Conservation (phyloP, 305 asterid species). For the Fraxinus floribunda region DNA sequence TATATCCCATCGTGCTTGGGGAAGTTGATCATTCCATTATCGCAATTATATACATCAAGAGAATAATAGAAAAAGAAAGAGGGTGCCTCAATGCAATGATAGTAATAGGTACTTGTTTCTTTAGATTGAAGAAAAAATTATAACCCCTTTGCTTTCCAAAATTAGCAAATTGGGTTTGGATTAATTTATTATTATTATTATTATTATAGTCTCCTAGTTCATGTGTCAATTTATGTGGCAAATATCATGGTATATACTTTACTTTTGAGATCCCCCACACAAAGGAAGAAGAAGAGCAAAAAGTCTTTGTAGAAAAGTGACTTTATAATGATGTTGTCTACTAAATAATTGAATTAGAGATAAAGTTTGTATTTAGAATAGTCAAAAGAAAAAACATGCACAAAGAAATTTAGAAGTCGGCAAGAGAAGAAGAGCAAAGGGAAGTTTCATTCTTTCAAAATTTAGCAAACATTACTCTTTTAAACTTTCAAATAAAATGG, state of each 20-base stretch:
- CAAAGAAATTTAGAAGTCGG: not conserved
- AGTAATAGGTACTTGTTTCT: slow-evolving; percentile 30
- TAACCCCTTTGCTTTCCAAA: slow-evolving; percentile 25
- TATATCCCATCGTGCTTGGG: not conserved
- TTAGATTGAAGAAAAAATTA: slow-evolving; percentile 42
- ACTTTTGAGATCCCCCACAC: not conserved
- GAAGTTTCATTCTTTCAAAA: not conserved
- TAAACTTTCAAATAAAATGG: too few species aligned
- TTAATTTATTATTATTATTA: not conserved
- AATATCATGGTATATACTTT: not conserved
- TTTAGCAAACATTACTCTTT: not conserved
- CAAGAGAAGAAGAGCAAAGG: not conserved
- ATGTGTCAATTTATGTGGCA: not conserved
- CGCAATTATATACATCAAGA: not conserved
- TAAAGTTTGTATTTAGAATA: not conserved
- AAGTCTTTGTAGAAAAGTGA: slow-evolving; percentile 7
- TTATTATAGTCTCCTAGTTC: not conserved
- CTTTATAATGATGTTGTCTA: slow-evolving; percentile 11
- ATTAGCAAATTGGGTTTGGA: not conserved
- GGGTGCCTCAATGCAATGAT: slow-evolving; percentile 18
- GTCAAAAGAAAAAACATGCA: not conserved
- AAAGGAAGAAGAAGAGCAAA: not conserved
- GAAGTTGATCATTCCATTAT: not conserved
- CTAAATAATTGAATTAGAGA: not conserved
- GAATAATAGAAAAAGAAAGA: slow-evolving; percentile 1